phyloP scores from a whole-genome alignment of 208 protist species.

The Leishmania aethiopica region DNA sequence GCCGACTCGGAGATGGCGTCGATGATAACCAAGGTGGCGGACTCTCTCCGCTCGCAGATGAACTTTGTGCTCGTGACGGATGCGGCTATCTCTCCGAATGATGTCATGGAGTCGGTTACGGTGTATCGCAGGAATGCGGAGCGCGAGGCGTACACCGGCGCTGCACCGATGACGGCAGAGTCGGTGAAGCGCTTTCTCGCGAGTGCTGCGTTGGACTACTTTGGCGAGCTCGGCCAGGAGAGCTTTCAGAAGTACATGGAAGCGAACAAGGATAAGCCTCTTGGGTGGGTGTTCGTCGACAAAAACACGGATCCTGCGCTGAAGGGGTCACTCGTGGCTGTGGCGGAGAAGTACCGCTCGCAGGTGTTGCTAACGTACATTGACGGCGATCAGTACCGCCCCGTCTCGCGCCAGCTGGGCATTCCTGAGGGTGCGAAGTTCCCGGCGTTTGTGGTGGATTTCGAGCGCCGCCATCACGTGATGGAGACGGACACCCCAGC shows the following conservation, averaged over 20 bases:
- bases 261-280: conserved; percentile 32
- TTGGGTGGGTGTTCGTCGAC: conserved; percentile 78
- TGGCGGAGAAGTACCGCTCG: conserved; percentile 77
- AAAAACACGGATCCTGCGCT: conserved; percentile 26
- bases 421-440: conserved; percentile 61
- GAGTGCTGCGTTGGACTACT: conserved; percentile 43
- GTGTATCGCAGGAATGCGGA: conserved; percentile 57
- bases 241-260: conserved; percentile 79
- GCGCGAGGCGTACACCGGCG: conserved; percentile 47
- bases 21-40: conserved; percentile 35
- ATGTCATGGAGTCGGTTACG: conserved; percentile 63
- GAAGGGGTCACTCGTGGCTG: conserved; percentile 35
- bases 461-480: conserved; percentile 51
- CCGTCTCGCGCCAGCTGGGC: conserved; percentile 61
- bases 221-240: conserved; percentile 71
- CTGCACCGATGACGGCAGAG: conserved; percentile 37
- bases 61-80: conserved; percentile 73
- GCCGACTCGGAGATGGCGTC: conserved; percentile 40
- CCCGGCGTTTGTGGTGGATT: conserved; percentile 79
- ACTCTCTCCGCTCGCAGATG: conserved; percentile 42
- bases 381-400: conserved; percentile 69
- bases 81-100: conserved; percentile 40
- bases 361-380: conserved; percentile 79
- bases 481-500: conserved; percentile 44
- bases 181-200: conserved; percentile 61